Conservation (phyloP, 371 early-diverging fungal species). For the Dichotomocladium elegans region DNA sequence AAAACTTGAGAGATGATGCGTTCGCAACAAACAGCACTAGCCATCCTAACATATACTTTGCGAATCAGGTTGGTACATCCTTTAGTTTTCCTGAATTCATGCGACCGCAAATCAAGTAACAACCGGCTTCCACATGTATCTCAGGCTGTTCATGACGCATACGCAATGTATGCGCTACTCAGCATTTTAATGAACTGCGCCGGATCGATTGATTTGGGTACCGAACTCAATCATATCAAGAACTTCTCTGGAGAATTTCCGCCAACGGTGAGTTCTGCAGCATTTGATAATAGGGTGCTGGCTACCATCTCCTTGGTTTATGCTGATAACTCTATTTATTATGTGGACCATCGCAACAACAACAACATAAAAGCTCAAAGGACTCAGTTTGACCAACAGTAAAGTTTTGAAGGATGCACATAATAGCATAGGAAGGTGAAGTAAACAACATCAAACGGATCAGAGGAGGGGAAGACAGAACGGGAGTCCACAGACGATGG, state of each 20-base stretch:
- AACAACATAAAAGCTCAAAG: too few relatives aligned
- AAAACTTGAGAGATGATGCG: constrained; percentile 14
- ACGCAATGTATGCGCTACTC: constrained; percentile 38
- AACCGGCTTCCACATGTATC: background rate
- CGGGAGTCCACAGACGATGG: too few relatives aligned
- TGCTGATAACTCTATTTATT: too few relatives aligned
- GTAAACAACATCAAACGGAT: background rate
- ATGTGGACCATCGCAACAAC: too few relatives aligned
- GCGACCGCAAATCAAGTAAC: constrained; percentile 3
- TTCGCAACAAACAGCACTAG: constrained; percentile 1
- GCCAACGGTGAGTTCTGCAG: constrained; percentile 27
- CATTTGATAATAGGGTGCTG: too few relatives aligned
- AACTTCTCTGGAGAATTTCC: constrained; percentile 33
- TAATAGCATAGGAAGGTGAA: constrained; percentile 29
- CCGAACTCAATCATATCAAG: constrained; percentile 25
- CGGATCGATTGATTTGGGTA: constrained; percentile 24
- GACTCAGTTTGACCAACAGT: constrained; percentile 32
- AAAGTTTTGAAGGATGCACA: constrained; percentile 27
- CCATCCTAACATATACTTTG: constrained; percentile 35
- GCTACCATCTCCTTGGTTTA: too few relatives aligned
- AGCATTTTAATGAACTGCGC: constrained; percentile 27
- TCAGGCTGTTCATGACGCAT: constrained; percentile 33
- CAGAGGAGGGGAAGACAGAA: background rate
- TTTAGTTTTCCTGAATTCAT: too few relatives aligned
- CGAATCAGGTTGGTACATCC: constrained; percentile 43